Base-by-base conservation (phyloP, 169 alveolate genomes). In the Perkinsus chesapeaki region DNA sequence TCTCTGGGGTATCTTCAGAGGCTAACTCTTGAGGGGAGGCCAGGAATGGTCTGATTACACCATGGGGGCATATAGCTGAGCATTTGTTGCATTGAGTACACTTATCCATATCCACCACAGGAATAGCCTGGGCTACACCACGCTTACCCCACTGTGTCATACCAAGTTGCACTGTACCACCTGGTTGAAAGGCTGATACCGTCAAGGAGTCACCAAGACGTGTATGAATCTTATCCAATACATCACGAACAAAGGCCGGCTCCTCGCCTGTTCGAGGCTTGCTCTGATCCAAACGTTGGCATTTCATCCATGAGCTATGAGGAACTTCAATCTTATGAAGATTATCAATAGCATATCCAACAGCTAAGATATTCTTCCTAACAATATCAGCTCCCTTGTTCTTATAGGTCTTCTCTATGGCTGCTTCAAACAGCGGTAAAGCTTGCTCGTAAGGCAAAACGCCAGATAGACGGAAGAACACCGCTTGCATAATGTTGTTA, bases 61-160 rank as follows among this genome's bases (percentile, higher is more conserved):
- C 96, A 48, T 95, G 96, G 0, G 96, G 96, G 94, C 96, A 95
- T 5, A 95, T 94, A 43, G 94, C 94, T 9, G 96, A 93, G 94
- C 96, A 95, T 34, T 94, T 93, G 93, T 95, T 95, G 94, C 96
- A 95, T 91, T 95, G 96, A 92, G 95, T 95, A 91, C 96, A 95
- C 91, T 95, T 95, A 93, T 95, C 95, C 96, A 95, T 94, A 94
- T 95, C 96, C 48, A 95, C 96, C 31, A 94, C 94, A 0, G 96
- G 96, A 47, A 95, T 94, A 12, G 95, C 91, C 47, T 92, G 94
- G 10, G 96, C 96, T 27, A 95, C 94, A 0, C 96, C 96, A 48
- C 96, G 94, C 94, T 95, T 95, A 91, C 94, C 96, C 39, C 39
- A 95, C 73, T 94, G 95, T 3, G 96, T 93, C 90, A 94, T 95